Base-by-base conservation (phyloP, 169 alveolate genomes). In the Eimeria maxima region DNA sequence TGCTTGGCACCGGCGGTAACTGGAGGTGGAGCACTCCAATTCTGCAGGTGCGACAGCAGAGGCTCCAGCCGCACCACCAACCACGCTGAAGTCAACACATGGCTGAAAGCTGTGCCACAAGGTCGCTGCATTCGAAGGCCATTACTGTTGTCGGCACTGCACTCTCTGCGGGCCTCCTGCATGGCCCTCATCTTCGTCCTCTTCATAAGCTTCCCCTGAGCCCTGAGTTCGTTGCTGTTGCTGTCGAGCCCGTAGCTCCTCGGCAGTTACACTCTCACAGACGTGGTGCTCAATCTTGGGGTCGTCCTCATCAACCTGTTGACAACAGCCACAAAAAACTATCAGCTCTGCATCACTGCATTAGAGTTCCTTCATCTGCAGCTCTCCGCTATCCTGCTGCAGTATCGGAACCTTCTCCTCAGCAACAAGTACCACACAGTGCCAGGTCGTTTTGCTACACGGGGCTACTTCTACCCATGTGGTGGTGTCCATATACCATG, bases 161-260 rank as follows among this genome's bases (percentile, higher is more conserved):
- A 93, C 96, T n/a, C 94, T 88, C 67, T 93, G 96, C 44, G 93
- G 63, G 80, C 90, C 94, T 13, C 90, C 96, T 22, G 73, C 73
- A 16, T 93, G 96, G 42, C 81, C 95, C 53, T 94, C 96, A 3
- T 94, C 96, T 27, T 94, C 96, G n/a, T 94, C 96, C 60, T 94
- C 96, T 50, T 94, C 96, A 69, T 94, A 94, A 18, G 95, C 96
- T 90, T 94, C 96, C 42, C 96, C 96, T 29, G 94, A 67, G 20
- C 96, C 78, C 83, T 83, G 95, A 33, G 94, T 57, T 57, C 84
- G 81, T 87, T 94, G 95, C 95, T 90, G 88, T 44, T 89, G 95
- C 57, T 89, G 95, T 8, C 96, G 96, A 29, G 84, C 89, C 27
- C 96, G 96, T 63, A 94, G 73, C 29, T 86, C 95, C 81, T 94